Base-by-base conservation (phyloP, 495 filamentous ascomycete genomes). In the Choiromyces venosus region DNA sequence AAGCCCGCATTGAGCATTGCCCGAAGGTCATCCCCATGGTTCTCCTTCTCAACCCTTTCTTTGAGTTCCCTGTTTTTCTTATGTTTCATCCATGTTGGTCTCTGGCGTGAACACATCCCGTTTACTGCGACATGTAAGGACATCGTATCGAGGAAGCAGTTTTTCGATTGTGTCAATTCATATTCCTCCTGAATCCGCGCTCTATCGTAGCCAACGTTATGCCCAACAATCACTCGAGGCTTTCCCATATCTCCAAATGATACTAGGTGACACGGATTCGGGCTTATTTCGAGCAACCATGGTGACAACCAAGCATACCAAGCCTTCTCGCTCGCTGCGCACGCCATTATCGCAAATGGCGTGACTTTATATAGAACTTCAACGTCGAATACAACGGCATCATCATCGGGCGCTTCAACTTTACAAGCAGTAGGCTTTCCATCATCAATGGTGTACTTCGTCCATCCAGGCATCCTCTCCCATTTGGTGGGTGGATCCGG, bases 221-320 rank as follows among this genome's bases (percentile, higher is more conserved):
- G 95, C 19, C 95, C 95, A 39, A 97, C 88, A 38, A 99, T 87
- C 37, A 98, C 88, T 35, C 93, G 87, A 9, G 89, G 85, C 74
- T 87, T 83, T 7, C 82, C 85, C 21, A 90, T 86, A 78, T 96
- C 88, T 5, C 95, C 95, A 38, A 99, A 82, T 0, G 95, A 93
- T 65, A 99, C 88, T 42, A 99, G 83, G 68, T 99, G 95, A 46
- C 87, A 84, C 76, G 92, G 85, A 36, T 87, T 87, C n/a, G 91
- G 85, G 7, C 90, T 88, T 83, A 97, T 92, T 25, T 89, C 92
- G 10, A 99, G 82, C 35, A 99, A 84, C 95, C 95, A 99, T 0
- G 95, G 95, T 33, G 94, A 97, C 68, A 99, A 82, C 95, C 95
- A 99, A 2, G 91, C 92, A 84, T 98, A 99, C 95, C 95, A 99